Evolutionary conservation across 1,284 basidiomycete genomes (phyloP), one percentile per base, ranked within the genome.

Genomic region (Amylostereum chailletii): DNA sequence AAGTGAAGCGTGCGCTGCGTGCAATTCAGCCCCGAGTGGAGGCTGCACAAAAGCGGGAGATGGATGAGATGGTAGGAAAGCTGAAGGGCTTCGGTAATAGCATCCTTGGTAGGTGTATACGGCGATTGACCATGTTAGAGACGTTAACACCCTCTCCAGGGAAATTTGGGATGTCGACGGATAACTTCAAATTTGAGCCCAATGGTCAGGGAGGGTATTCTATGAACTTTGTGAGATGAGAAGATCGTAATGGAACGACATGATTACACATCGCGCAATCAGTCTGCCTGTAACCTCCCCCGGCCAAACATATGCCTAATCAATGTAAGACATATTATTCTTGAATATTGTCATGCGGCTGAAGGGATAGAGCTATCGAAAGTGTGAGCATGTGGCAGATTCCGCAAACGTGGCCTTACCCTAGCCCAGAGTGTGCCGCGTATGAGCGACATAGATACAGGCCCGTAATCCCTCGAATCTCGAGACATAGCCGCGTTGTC

Each of bases 141-240:
- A 19, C 19, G 19, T 19, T 19, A 19, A 19, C 19, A 19, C 7
- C 7, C 10, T 4, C 45, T 19, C 2, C 54, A 90, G 88, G 87
- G 2, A 84, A 83, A 54, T 94, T 94, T 62, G 92, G 91, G 10
- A 65, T 94, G 53, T 92, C 86, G 29, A 94, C 91, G 0, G 83
- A 94, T 61, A 94, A 92, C 69, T 99, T 99, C 77, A 87, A 97
- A 68, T 91, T 99, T 58, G 83, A 85, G 52, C 89, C 89, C 27
- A 93, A 93, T 55, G 88, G 88, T 19, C 85, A 94, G 57, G 95
- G 95, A 31, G 92, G 94, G 0, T 98, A 97, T 70, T 90, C 86
- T 1, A 81, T 98, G 76, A 89, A 92, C 58, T 97, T 98, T 59
- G 71, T 73, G 32, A 72, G 60, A 55, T 80, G 68, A 43, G 19